phyloP scores from a whole-genome alignment of 108 stramenopile genomes.

The Conticribra guillardii region DNA sequence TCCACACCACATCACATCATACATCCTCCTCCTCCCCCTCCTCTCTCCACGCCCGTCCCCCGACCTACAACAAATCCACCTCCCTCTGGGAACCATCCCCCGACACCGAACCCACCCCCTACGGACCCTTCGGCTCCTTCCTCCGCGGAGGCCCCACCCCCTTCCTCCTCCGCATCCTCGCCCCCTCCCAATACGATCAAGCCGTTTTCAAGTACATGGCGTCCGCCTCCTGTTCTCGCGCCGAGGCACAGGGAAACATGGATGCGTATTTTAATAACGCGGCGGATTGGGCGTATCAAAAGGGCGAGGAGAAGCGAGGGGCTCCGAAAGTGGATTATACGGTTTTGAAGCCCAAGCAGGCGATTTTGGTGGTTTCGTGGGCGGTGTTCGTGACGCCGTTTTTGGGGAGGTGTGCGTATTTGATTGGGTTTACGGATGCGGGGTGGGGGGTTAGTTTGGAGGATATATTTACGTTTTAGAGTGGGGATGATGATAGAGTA shows the following conservation, averaged over 20 bases:
- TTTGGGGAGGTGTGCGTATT: conserved; percentile 29
- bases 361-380: conserved; percentile 33
- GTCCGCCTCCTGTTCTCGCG: conserved; percentile 18
- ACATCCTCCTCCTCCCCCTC: background rate
- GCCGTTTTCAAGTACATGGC: conserved; percentile 57
- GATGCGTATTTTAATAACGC: conserved; percentile 60
- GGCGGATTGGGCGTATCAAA: conserved; percentile 66
- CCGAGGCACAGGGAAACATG: conserved; percentile 62
- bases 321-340: conserved; percentile 51
- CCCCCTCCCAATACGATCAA: conserved; percentile 54
- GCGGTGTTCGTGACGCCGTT: conserved; percentile 38
- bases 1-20: background rate
- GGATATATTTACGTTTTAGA: conserved; percentile 12
- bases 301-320: conserved; percentile 43
- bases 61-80: conserved; percentile 6
- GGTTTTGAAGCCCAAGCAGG: conserved; percentile 27
- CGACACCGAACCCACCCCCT: conserved; percentile 13
- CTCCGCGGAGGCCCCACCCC: conserved; percentile 51
- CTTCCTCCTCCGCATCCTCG: conserved; percentile 37
- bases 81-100: conserved; percentile 20
- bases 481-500: too few species aligned
- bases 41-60: conserved; percentile 9
- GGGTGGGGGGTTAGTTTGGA: conserved; percentile 26
- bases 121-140: conserved; percentile 29
- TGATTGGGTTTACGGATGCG: conserved; percentile 21